Conservation (phyloP, 352 stramenopile species). For the Globisporangium abappressorium region DNA sequence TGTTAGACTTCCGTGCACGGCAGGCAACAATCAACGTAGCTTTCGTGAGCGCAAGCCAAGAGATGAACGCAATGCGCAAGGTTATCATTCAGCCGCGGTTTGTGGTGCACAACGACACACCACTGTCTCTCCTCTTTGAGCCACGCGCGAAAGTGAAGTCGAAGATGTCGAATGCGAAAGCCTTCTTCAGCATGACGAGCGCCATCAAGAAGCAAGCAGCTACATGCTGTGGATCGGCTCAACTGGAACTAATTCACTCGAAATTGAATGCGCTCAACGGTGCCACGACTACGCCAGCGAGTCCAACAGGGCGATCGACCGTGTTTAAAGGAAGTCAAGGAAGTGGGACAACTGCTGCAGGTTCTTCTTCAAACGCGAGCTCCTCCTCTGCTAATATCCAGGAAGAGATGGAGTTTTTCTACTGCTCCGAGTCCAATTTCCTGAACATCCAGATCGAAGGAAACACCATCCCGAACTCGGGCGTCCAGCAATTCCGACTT, state of each 20-base stretch:
- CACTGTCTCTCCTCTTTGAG: constrained; percentile 49
- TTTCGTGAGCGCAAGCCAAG: constrained; percentile 44
- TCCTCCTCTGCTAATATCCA: constrained; percentile 9
- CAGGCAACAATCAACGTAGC: constrained; percentile 64
- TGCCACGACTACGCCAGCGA: constrained; percentile 32
- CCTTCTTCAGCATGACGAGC: constrained; percentile 54
- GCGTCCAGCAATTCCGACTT: constrained; percentile 55
- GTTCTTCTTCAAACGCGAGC: background rate
- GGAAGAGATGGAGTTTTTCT: constrained; percentile 51
- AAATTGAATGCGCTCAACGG: constrained; percentile 66
- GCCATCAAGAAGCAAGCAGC: constrained; percentile 38
- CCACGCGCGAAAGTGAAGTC: constrained; percentile 47
- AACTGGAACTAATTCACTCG: constrained; percentile 69
- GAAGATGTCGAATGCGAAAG: constrained; percentile 55
- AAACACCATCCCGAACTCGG: constrained; percentile 47
- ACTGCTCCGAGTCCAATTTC: constrained; percentile 65
- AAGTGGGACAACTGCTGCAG: background rate
- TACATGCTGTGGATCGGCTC: constrained; percentile 50
- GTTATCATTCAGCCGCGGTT: constrained; percentile 68
- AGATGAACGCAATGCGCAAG: constrained; percentile 44
- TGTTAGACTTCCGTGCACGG: constrained; percentile 56
- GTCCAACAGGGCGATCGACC: constrained; percentile 12
- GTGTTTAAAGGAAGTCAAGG: constrained; percentile 19
- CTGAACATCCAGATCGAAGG: constrained; percentile 68
- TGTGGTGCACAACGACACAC: constrained; percentile 59